phyloP scores from a whole-genome alignment of 768 basidiomycete species.

The Russula dissimulans region DNA sequence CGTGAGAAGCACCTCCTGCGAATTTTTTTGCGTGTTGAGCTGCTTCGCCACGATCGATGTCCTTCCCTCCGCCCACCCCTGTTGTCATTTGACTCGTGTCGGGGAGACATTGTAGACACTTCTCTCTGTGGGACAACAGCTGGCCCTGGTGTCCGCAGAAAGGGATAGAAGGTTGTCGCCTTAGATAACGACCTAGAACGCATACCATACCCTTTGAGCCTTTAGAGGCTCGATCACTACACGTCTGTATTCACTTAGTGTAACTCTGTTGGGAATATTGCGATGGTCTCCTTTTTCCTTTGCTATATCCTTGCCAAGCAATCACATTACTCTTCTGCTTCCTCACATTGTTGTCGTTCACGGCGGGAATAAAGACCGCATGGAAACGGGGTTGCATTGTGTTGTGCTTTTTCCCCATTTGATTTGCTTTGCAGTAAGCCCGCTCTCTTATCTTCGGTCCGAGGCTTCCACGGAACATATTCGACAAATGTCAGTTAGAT shows the following conservation, averaged over 20 bases:
- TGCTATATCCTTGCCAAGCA: not conserved
- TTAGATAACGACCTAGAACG: not conserved
- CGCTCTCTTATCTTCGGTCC: no score
- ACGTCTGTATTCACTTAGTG: not conserved
- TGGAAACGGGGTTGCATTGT: not conserved
- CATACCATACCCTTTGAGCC: not conserved
- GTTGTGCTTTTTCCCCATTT: not conserved
- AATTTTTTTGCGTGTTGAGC: not conserved
- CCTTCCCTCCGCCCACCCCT: not conserved
- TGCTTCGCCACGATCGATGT: not conserved
- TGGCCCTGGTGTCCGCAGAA: not conserved
- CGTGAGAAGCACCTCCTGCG: not conserved
- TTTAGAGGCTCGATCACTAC: not conserved
- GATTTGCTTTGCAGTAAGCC: not conserved
- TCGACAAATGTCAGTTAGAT: no score
- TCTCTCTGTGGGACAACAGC: not conserved
- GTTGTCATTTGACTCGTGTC: not conserved
- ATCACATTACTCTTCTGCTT: not conserved
- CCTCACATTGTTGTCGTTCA: not conserved
- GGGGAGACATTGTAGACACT: no score
- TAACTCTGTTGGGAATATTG: not conserved
- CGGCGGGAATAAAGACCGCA: not conserved
- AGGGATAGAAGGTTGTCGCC: not conserved
- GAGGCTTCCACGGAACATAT: no score
- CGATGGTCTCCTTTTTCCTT: not conserved